phyloP scores from a whole-genome alignment of 1,139 yeast genomes.

The Keqinozyma sinolaborantium region DNA sequence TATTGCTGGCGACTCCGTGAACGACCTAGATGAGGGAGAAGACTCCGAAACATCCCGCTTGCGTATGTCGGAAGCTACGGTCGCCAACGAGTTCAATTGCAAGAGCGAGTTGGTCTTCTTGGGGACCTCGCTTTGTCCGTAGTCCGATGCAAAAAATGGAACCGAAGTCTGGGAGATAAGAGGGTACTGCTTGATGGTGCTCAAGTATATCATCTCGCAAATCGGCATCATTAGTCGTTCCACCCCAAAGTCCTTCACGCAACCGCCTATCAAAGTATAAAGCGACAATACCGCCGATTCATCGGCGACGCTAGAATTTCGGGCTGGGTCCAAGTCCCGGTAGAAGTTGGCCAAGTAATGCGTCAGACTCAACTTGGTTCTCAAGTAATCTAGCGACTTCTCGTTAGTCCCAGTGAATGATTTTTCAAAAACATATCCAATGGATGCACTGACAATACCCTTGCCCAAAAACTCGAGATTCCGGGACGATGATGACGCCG shows the following conservation, averaged over 20 bases:
- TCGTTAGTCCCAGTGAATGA: conserved; percentile 29
- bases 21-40: conserved; percentile 2
- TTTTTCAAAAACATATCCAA: conserved; percentile 59
- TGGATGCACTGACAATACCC: conserved; percentile 49
- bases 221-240: conserved; percentile 59
- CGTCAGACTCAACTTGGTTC: conserved; percentile 46
- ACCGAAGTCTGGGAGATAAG: conserved; percentile 44
- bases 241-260: conserved; percentile 78
- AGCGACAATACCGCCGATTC: conserved; percentile 50
- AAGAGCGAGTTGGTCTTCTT: conserved; percentile 12
- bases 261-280: conserved; percentile 61
- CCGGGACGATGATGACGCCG: conserved; percentile 37
- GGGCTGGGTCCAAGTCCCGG: conserved; percentile 46
- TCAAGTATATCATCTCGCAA: conserved; percentile 63
- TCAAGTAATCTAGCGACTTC: conserved; percentile 53
- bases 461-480: conserved; percentile 59
- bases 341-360: conserved; percentile 45
- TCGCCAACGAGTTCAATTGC: conserved; percentile 32
- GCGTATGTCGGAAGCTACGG: conserved; percentile 36
- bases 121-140: conserved; percentile 2
- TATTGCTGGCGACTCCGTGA: neutral
- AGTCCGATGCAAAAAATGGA: conserved; percentile 20
- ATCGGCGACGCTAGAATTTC: conserved; percentile 31
- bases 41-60: conserved; percentile 11
- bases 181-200: conserved; percentile 65